A percentile compares a stretch with the other conserved stretches of the same genome.
Evolutionary conservation across 495 filamentous ascomycete genomes (phyloP).

Genomic region (Talaromyces adpressus): DNA sequence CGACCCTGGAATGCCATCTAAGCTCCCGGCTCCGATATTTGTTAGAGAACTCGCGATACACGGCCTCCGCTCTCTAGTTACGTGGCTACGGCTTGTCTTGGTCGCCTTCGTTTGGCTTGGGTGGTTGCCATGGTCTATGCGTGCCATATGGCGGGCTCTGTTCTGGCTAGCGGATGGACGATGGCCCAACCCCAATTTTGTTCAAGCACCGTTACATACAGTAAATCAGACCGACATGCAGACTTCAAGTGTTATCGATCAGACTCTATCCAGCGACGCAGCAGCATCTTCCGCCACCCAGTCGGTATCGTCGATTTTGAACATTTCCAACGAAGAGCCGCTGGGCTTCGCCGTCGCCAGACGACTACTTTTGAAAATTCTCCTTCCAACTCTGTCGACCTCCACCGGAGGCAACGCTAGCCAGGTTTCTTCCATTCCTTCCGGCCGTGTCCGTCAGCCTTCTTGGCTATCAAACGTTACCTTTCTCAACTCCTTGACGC

Average conservation of each 20-base stretch:
- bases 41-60: slow-evolving; percentile 67
- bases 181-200: slow-evolving; percentile 47
- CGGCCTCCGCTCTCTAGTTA: slow-evolving; percentile 57
- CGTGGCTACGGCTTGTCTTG: slow-evolving; percentile 69
- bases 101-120: slow-evolving; percentile 84
- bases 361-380: slow-evolving; percentile 30
- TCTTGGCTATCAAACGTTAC: slow-evolving; percentile 62
- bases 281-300: slow-evolving; percentile 20
- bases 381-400: slow-evolving; percentile 32
- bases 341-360: slow-evolving; percentile 41
- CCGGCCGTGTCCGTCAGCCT: slow-evolving; percentile 27
- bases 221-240: slow-evolving; percentile 17
- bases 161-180: slow-evolving; percentile 96
- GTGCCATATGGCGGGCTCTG: slow-evolving; percentile 80
- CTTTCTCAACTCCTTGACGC: slow-evolving; percentile 66
- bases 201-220: background rate
- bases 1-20: slow-evolving; percentile 81
- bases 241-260: slow-evolving; percentile 27
- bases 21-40: slow-evolving; percentile 73
- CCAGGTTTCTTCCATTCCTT: slow-evolving; percentile 17
- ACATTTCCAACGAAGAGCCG: slow-evolving; percentile 40
- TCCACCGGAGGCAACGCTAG: slow-evolving; percentile 12
- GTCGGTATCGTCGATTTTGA: slow-evolving; percentile 34
- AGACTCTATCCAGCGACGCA: slow-evolving; percentile 15
- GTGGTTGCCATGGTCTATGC: slow-evolving; percentile 83